Evolutionary conservation across 495 filamentous ascomycete species (phyloP).

Genomic region (Aspergillus baeticus): DNA sequence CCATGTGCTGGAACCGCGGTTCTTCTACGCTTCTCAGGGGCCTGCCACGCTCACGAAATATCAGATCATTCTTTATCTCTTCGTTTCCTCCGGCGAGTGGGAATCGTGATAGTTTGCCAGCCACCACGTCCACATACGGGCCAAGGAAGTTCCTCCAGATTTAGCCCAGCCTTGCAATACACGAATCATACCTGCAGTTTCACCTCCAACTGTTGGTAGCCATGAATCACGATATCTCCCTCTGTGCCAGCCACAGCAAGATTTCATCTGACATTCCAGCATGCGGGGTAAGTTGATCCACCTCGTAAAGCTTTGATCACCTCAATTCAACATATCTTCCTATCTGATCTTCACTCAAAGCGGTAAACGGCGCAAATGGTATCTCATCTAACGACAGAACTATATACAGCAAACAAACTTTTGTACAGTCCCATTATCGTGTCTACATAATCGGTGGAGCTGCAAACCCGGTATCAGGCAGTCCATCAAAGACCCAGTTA

Average conservation of each 20-base stretch:
- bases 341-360: background rate
- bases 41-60: background rate
- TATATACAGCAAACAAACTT: background rate
- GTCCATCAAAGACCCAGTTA: conserved; percentile 50
- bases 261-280: background rate
- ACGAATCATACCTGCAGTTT: background rate
- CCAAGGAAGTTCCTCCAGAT: background rate
- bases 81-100: background rate
- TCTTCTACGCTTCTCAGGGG: background rate
- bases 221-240: too few species aligned
- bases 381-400: conserved; percentile 2
- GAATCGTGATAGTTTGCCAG: background rate
- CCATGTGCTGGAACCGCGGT: background rate
- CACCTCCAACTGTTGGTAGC: background rate
- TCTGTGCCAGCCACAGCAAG: background rate
- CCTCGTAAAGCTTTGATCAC: background rate
- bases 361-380: conserved; percentile 7
- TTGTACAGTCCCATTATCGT: background rate
- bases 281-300: conserved; percentile 9
- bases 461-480: conserved; percentile 40
- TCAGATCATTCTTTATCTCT: background rate
- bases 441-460: conserved; percentile 39
- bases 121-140: background rate
- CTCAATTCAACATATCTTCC: background rate
- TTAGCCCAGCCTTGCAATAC: background rate